Evolutionary conservation across 805 yeast species (phyloP).

Genomic region (Sugiyamaella floridensis): DNA sequence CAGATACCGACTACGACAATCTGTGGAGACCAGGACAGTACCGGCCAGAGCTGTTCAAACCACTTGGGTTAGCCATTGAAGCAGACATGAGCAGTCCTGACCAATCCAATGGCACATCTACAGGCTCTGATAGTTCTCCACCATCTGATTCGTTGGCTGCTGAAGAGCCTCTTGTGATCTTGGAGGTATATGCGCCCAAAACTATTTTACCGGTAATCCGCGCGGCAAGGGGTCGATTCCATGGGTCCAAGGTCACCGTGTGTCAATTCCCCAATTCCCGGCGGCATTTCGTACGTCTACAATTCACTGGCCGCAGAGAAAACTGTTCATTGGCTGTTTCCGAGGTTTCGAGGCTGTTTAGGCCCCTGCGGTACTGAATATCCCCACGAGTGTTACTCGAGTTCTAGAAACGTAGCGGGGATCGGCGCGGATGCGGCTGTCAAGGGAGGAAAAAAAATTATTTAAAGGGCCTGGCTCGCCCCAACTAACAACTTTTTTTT

Average conservation of each 20-base stretch:
- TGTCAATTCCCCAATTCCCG: too few species aligned
- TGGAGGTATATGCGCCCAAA: too few species aligned
- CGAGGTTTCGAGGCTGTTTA: neutral
- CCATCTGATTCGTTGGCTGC: too few species aligned
- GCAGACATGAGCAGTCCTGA: neutral
- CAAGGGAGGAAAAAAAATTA: neutral
- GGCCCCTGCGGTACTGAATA: neutral
- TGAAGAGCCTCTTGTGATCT: too few species aligned
- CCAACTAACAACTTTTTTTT: neutral
- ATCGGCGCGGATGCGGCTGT: neutral
- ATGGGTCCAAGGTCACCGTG: too few species aligned
- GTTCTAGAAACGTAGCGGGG: neutral
- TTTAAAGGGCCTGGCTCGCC: slow-evolving; percentile 1
- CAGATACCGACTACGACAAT: neutral
- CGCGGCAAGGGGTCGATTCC: too few species aligned
- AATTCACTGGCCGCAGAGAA: too few species aligned
- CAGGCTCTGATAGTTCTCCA: too few species aligned
- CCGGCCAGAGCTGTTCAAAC: neutral
- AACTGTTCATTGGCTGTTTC: neutral
- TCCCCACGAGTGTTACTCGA: neutral
- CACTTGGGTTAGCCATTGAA: too few species aligned
- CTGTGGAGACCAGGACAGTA: neutral
- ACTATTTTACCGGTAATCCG: too few species aligned
- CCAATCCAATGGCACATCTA: neutral
- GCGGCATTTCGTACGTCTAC: too few species aligned